These are phyloP conservation scores for Orychophragmus violaceus DNA, from an alignment of 345 rosid species.

Conservation along the genomic window DNA sequence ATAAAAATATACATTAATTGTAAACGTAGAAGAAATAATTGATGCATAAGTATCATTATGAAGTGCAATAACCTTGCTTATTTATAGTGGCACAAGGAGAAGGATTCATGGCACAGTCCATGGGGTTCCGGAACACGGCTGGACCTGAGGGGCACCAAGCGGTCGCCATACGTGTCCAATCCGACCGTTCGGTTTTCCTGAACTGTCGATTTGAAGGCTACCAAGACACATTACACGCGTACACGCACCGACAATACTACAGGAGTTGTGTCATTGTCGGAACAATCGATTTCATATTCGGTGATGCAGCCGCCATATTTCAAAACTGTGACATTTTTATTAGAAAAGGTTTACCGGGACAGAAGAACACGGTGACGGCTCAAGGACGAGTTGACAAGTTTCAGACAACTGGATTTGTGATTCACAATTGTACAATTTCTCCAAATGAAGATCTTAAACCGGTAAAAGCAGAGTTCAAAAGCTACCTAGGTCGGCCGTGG, in stretches of 20 bases:
- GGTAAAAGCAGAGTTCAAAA: conserved; percentile 33
- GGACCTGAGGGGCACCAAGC: conserved; percentile 70
- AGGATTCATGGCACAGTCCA: conserved; percentile 57
- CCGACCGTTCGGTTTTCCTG: conserved; percentile 57
- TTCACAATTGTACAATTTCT: conserved; percentile 57
- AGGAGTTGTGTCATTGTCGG: conserved; percentile 63
- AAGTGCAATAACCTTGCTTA: conserved; percentile 1
- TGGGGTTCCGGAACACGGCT: conserved; percentile 89
- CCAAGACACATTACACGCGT: conserved; percentile 67
- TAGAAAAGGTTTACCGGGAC: conserved; percentile 49
- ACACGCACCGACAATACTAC: conserved; percentile 80
- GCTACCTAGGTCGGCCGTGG: conserved; percentile 81
- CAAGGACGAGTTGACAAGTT: conserved; percentile 56
- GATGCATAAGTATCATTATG: background rate
- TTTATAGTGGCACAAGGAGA: conserved; percentile 56
- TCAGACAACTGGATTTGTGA: conserved; percentile 67
- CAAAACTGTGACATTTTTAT: conserved; percentile 63
- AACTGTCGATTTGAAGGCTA: conserved; percentile 78
- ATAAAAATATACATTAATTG: background rate
- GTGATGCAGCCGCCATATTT: conserved; percentile 71
- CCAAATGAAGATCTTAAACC: conserved; percentile 44
- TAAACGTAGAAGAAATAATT: background rate
- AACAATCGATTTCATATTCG: conserved; percentile 80
- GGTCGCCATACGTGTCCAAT: conserved; percentile 65
- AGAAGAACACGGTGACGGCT: conserved; percentile 58